phyloP scores from a whole-genome alignment of 345 rosid species.

The Hibiscus tridactylites region DNA sequence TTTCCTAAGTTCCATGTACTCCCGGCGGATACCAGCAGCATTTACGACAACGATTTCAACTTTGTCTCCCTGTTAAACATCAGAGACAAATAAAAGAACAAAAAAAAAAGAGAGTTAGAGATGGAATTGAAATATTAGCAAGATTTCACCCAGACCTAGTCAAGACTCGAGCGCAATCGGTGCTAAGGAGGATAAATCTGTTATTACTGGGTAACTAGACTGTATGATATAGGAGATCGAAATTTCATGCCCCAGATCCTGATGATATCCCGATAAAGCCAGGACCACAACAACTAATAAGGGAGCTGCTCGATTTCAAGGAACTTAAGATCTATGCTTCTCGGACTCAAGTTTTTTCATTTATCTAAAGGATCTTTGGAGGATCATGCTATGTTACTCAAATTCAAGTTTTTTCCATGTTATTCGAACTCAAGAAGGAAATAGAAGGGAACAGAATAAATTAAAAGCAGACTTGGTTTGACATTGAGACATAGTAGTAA shows the following conservation, averaged over 20 bases:
- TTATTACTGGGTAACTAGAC: too few relatives aligned
- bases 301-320: neutral
- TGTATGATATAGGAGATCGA: neutral
- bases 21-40: conserved; percentile 60
- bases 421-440: neutral
- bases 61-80: conserved; percentile 60
- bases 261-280: neutral
- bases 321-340: neutral
- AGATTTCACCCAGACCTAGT: neutral
- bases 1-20: conserved; percentile 73
- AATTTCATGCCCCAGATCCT: neutral
- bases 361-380: neutral
- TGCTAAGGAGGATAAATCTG: too few relatives aligned
- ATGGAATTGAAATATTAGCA: neutral
- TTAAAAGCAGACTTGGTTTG: neutral
- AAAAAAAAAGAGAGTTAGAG: neutral
- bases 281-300: neutral
- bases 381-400: neutral
- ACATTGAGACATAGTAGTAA: neutral
- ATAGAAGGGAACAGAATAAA: neutral
- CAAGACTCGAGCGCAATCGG: too few relatives aligned
- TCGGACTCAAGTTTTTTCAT: neutral
- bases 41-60: conserved; percentile 74
- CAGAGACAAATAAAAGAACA: neutral
- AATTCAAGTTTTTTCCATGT: neutral